Evolutionary conservation across 2,329 filamentous ascomycete species (phyloP).

Genomic region (Sarocladium strictum): DNA sequence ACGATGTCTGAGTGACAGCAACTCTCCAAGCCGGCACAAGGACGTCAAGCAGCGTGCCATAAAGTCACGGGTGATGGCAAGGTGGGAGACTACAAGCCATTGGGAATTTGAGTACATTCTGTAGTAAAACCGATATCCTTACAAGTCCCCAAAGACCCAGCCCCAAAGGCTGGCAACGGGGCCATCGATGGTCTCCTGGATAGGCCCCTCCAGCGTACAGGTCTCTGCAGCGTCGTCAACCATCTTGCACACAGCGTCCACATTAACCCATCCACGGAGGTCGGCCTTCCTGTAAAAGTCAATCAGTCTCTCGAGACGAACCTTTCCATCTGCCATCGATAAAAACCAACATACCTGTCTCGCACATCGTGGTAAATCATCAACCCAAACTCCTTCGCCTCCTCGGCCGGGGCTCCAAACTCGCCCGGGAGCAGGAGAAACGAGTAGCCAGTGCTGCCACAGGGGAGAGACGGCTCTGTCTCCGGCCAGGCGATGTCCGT

Average conservation of each 20-base stretch:
- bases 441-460: background rate
- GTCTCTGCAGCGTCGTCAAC: conserved; percentile 13
- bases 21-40: too few species aligned
- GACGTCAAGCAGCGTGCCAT: too few species aligned
- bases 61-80: too few species aligned
- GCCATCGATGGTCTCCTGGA: conserved; percentile 13
- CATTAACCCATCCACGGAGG: conserved; percentile 12
- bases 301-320: background rate
- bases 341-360: background rate
- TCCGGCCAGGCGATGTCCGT: conserved; percentile 13
- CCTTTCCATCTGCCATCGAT: background rate
- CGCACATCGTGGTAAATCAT: conserved; percentile 9
- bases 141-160: too few species aligned
- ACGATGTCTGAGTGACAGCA: too few species aligned
- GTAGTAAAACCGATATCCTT: too few species aligned
- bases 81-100: too few species aligned
- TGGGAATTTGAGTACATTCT: too few species aligned
- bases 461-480: conserved; percentile 2
- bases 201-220: conserved; percentile 12
- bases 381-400: background rate
- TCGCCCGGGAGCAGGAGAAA: conserved; percentile 5
- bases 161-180: too few species aligned
- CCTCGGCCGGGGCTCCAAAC: too few species aligned
- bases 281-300: conserved; percentile 11
- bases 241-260: conserved; percentile 14